Base-by-base conservation (phyloP, 2,329 filamentous ascomycete species). In the Orbilia oligospora region DNA sequence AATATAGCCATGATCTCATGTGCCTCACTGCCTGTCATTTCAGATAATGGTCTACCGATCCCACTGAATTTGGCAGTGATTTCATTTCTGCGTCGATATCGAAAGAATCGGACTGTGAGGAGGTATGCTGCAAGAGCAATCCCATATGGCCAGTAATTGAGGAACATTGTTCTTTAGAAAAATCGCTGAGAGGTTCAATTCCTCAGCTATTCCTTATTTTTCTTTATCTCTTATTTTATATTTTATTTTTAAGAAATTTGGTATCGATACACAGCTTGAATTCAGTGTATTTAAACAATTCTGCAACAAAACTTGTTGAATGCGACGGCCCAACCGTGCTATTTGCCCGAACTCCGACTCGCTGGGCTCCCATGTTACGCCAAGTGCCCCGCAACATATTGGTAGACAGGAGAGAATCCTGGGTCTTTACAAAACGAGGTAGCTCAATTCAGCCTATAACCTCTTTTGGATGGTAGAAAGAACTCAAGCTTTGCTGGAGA, bases 21-120 rank as follows among this genome's bases (percentile, higher is more conserved):
- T 5, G 83, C 83, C 79, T 84, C 83, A 46, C 82, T 72, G 27
- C 80, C 75, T 8, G 83, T 84, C 83, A 84, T 84, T 61, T 80
- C 83, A 20, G 83, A 83, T 30, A 84, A 55, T 55, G 79, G 67
- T 27, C 80, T 73, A 8, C 67, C 71, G 2, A 48, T 76, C 46
- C 71, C 10, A 33, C 71, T 36, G 48, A 80, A 81, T n/a, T 44
- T 68, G 53, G 73, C 76, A 20, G 36, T 58, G 30, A 81, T 71
- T 33, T 24, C 71, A 27, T 80, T 69, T 44, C 64, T 64, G 53
- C 81, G 80, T 58, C 48, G 38, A 48, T 80, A 80, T 27, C 79
- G 79, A 16, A 81, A 51, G n/a, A 73, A 63, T 48, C 76, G 67
- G 12, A 81, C 81, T 8, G 77, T 27, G 27, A 76, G 24, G 1